Base-by-base conservation (phyloP, 1,284 basidiomycete genomes). In the Schizopora paradoxa region DNA sequence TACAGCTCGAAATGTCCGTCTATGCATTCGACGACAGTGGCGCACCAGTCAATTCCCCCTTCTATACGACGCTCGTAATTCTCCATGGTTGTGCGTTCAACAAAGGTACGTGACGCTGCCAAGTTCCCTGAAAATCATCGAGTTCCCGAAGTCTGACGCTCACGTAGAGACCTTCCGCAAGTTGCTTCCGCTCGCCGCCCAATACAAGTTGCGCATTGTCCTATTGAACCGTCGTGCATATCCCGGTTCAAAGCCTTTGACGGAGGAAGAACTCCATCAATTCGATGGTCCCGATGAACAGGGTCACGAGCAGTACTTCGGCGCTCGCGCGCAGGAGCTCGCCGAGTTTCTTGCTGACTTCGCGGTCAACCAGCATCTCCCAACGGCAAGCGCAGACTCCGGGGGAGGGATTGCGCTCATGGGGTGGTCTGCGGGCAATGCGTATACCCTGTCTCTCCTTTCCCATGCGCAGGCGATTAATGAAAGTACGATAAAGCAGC, bases 211-310 rank as follows among this genome's bases (percentile, higher is more conserved):
- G 10, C 63, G 63, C 5, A 41, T 66, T 13, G 54, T 66, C 19
- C 41, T 58, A 3, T 39, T 64, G 22, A 66, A 63, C 28, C 45
- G 59, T 27, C 59, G 64, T 11, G 65, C 61, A 35, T 66, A 66
- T 32, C 56, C 56, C 5, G 59, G 58, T 3, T 62, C 61, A 6
- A 59, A 56, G 0, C 54, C 54, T 0, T 57, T 55, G 14, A 54
- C 56, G 0, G 29, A 36, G 11, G 50, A 53, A n/a, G 64, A 65
- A 26, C 51, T 63, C 21, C 46, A 54, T 6, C 49, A 45, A 5
- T 39, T 66, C 0, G 47, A 47, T 6, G 51, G 51, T 2, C 22
- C 51, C 6, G 41, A 50, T 21, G 14, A 34, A 1, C 56, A 51
- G 14, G 45, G 29, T 6, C 56, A 58, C 29, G 51, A 48, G 0